Evolutionary conservation across 139 green algal species (phyloP).

Genomic region (Marvania coccoides): DNA sequence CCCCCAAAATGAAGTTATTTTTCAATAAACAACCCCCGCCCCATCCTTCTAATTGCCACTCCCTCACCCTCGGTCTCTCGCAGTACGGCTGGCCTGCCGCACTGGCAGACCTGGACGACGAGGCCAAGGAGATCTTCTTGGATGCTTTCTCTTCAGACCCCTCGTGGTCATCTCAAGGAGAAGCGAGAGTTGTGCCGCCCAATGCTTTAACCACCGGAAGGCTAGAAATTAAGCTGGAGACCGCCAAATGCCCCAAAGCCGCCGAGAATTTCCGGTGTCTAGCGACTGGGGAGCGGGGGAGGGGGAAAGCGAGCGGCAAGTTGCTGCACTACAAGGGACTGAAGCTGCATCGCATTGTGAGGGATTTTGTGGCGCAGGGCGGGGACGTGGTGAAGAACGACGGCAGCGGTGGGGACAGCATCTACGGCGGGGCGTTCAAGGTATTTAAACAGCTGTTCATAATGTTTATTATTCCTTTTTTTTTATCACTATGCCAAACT

Average conservation of each 20-base stretch:
- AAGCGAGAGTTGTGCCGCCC: not conserved
- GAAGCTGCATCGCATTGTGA: constrained; percentile 70
- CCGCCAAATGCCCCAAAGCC: constrained; percentile 43
- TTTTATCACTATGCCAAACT: too few relatives aligned
- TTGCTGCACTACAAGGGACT: constrained; percentile 67
- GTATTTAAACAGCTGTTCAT: too few relatives aligned
- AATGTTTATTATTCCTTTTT: too few relatives aligned
- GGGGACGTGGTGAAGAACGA: constrained; percentile 70
- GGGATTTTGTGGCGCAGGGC: constrained; percentile 67
- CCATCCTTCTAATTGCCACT: too few relatives aligned
- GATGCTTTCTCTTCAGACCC: constrained; percentile 45
- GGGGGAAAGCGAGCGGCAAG: constrained; percentile 67
- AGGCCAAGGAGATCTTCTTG: constrained; percentile 29
- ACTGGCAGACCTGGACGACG: constrained; percentile 30
- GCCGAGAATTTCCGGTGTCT: constrained; percentile 64
- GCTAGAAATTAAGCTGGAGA: constrained; percentile 33
- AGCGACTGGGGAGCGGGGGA: constrained; percentile 65
- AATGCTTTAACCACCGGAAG: constrained; percentile 15
- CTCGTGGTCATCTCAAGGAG: constrained; percentile 22
- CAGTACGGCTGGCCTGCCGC: constrained; percentile 46
- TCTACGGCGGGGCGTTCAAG: constrained; percentile 60
- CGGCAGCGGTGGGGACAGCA: constrained; percentile 70
- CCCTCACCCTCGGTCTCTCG: not conserved
- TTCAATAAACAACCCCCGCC: too few relatives aligned
- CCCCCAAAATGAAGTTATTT: not conserved